phyloP scores from a whole-genome alignment of 768 basidiomycete species.

The Asterophora parasitica region DNA sequence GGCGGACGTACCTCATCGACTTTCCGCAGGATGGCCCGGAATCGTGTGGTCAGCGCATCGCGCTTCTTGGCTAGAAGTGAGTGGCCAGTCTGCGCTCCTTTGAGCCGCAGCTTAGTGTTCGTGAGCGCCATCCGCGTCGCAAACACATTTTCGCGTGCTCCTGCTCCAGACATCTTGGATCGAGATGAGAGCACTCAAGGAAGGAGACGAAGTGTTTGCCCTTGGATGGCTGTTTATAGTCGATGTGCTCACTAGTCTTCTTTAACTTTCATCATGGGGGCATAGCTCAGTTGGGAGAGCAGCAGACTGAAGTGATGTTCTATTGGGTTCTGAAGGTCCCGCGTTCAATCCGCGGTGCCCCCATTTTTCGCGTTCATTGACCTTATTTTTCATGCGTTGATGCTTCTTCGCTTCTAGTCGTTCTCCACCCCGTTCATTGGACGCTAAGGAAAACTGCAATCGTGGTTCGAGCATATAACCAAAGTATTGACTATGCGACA shows the following conservation, averaged over 20 bases:
- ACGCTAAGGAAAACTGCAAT: neutral
- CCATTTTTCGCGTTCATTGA: too few species aligned
- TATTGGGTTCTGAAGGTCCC: conserved; percentile 63
- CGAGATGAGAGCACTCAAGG: neutral
- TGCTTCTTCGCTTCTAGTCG: too few species aligned
- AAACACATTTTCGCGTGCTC: conserved; percentile 88
- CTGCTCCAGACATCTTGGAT: conserved; percentile 76
- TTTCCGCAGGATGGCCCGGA: conserved; percentile 89
- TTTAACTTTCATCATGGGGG: conserved; percentile 30
- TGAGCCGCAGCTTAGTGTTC: conserved; percentile 84
- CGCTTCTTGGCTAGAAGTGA: conserved; percentile 96
- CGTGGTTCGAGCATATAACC: neutral
- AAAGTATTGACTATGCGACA: conserved; percentile 37
- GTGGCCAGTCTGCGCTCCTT: conserved; percentile 93
- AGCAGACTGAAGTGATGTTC: conserved; percentile 66
- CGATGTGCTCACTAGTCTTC: too few species aligned
- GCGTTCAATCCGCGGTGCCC: conserved; percentile 78
- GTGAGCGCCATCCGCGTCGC: conserved; percentile 97
- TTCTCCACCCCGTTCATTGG: too few species aligned
- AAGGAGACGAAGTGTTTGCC: neutral
- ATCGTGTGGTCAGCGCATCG: conserved; percentile 92
- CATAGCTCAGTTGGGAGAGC: conserved; percentile 76
- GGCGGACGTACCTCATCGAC: conserved; percentile 81
- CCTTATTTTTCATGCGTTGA: too few species aligned
- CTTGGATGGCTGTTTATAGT: neutral